Evolutionary conservation across 371 early-diverging fungal species (phyloP).

Genomic region (Circinella umbellata): DNA sequence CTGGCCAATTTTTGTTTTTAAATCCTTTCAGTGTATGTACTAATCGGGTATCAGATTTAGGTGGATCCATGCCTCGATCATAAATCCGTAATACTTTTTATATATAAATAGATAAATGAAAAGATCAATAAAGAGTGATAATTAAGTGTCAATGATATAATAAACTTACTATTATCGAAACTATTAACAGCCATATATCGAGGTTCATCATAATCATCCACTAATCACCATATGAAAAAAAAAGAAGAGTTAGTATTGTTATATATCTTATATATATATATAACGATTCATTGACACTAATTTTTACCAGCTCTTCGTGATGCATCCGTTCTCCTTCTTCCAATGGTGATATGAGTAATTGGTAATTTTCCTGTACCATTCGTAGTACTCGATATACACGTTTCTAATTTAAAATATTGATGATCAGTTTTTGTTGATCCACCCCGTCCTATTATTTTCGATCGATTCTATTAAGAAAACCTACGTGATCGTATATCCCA

Average conservation of each 20-base stretch:
- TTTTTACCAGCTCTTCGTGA: slow-evolving; percentile 52
- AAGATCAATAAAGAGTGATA: no score
- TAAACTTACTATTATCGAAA: slow-evolving; percentile 80
- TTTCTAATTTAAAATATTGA: slow-evolving; percentile 30
- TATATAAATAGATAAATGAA: neutral
- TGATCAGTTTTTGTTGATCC: neutral
- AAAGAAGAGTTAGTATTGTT: no score
- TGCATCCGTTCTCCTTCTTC: slow-evolving; percentile 53
- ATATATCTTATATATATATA: neutral
- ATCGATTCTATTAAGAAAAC: slow-evolving; percentile 4
- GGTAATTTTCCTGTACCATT: slow-evolving; percentile 77
- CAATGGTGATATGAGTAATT: slow-evolving; percentile 79
- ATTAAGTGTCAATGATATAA: no score
- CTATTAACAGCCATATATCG: slow-evolving; percentile 85
- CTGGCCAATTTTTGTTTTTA: slow-evolving; percentile 91
- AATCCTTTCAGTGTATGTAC: slow-evolving; percentile 81
- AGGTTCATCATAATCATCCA: slow-evolving; percentile 76
- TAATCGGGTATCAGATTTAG: slow-evolving; percentile 65
- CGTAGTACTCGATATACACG: slow-evolving; percentile 59
- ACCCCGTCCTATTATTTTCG: neutral
- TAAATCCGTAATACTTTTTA: slow-evolving; percentile 86
- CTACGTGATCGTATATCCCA: slow-evolving; percentile 85
- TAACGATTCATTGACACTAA: no score
- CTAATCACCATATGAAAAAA: slow-evolving; percentile 23
- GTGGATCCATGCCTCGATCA: slow-evolving; percentile 82